phyloP scores from a whole-genome alignment of 257 asterid species.

The Nicotiana paniculata region DNA sequence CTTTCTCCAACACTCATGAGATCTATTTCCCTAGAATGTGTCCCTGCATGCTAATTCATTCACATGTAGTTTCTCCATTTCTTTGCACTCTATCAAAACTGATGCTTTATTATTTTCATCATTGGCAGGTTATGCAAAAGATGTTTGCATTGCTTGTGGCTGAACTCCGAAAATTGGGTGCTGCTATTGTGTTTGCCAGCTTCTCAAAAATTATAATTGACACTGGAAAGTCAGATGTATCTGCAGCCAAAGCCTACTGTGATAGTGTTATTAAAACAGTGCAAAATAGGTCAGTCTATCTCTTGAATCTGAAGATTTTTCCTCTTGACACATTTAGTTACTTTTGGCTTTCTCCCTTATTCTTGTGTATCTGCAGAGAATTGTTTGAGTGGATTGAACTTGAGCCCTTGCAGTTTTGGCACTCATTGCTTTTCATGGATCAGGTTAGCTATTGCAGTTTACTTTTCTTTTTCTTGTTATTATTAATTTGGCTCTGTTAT shows the following conservation, averaged over 20 bases:
- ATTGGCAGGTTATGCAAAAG: slow-evolving; percentile 82
- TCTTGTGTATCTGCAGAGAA: slow-evolving; percentile 44
- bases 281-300: slow-evolving; percentile 58
- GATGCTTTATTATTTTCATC: slow-evolving; percentile 6
- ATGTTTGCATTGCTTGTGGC: slow-evolving; percentile 92
- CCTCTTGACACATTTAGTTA: neutral
- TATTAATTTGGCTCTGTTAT: neutral
- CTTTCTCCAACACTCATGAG: neutral
- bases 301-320: slow-evolving; percentile 6
- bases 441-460: slow-evolving; percentile 51
- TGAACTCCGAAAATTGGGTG: slow-evolving; percentile 92
- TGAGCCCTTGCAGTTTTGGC: slow-evolving; percentile 92
- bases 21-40: neutral
- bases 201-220: slow-evolving; percentile 77
- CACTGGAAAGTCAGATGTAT: slow-evolving; percentile 80
- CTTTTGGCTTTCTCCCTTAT: slow-evolving; percentile 14
- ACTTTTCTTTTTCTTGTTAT: neutral
- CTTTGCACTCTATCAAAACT: neutral
- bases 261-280: slow-evolving; percentile 77
- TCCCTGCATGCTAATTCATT: neutral
- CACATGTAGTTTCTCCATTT: neutral
- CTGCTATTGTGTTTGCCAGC: slow-evolving; percentile 71
- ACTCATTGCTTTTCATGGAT: slow-evolving; percentile 93
- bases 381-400: slow-evolving; percentile 94
- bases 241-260: slow-evolving; percentile 93